These are phyloP conservation scores for Priceomyces carsonii DNA, from an alignment of 805 yeast genomes.

Conservation along the genomic window DNA sequence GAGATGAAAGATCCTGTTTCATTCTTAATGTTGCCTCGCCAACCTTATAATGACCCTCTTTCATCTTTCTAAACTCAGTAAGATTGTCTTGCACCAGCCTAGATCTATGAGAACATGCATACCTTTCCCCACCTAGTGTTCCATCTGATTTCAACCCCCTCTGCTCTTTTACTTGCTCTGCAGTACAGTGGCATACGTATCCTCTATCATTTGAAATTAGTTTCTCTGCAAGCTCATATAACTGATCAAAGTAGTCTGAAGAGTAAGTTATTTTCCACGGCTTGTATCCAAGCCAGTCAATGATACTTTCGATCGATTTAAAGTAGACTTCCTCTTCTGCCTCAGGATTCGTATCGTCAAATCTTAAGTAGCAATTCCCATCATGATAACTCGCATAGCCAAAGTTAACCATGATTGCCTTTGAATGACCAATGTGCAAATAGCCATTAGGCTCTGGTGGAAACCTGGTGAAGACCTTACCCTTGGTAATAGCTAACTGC, in stretches of 20 bases:
- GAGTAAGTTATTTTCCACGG: conserved; percentile 97
- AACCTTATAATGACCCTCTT: conserved; percentile 81
- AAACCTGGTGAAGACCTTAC: conserved; percentile 88
- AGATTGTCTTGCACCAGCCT: conserved; percentile 74
- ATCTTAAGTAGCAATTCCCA: conserved; percentile 90
- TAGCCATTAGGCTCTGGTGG: conserved; percentile 99
- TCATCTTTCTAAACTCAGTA: conserved; percentile 84
- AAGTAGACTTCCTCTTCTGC: conserved; percentile 95
- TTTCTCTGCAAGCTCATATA: conserved; percentile 86
- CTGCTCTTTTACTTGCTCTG: conserved; percentile 85
- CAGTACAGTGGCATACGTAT: conserved; percentile 90
- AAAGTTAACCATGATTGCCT: conserved; percentile 96
- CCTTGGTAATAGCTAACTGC: conserved; percentile 77
- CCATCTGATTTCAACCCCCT: conserved; percentile 94
- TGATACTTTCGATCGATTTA: conserved; percentile 78
- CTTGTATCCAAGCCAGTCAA: conserved; percentile 88
- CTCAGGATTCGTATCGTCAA: conserved; percentile 98
- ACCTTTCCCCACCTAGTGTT: conserved; percentile 89
- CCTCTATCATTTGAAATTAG: conserved; percentile 72
- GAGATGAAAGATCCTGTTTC: conserved; percentile 89
- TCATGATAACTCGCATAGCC: conserved; percentile 90
- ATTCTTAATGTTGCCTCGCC: conserved; percentile 95
- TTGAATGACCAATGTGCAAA: conserved; percentile 95
- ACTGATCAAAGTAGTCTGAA: conserved; percentile 88
- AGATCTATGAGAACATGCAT: conserved; percentile 74